Percentiles rank a stretch among this genome's conserved stretches.
These are phyloP conservation scores for Circinella umbellata DNA, from an alignment of 371 early-diverging fungal species.

Conservation along the genomic window DNA sequence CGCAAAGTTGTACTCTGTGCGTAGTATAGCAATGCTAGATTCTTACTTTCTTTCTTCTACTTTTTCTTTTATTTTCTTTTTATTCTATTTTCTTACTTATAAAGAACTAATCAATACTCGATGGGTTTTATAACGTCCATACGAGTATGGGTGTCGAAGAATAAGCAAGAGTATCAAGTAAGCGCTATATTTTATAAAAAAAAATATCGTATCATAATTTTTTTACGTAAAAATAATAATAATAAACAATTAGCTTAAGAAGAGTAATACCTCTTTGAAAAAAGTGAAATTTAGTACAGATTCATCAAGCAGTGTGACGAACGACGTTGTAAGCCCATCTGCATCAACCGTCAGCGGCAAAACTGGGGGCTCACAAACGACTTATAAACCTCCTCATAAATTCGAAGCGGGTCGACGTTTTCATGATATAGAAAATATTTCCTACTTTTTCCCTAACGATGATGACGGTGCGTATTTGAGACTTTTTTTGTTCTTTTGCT, in stretches of 20 bases:
- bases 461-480: conserved; percentile 33
- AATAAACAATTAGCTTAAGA: background rate
- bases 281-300: background rate
- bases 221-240: no score
- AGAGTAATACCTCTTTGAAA: background rate
- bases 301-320: background rate
- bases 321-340: background rate
- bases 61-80: background rate
- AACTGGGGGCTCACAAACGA: background rate
- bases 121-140: conserved; percentile 8
- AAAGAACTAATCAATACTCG: background rate
- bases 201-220: background rate
- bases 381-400: conserved; percentile 20
- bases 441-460: conserved; percentile 60
- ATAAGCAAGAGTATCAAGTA: background rate
- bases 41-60: background rate
- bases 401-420: conserved; percentile 53
- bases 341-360: background rate
- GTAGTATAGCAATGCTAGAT: background rate
- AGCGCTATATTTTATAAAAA: background rate
- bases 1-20: background rate
- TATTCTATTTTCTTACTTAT: background rate
- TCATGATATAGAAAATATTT: conserved; percentile 44
- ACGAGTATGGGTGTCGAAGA: background rate
- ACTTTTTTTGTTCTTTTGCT: no score